Evolutionary conservation across 2,329 filamentous ascomycete species (phyloP), one percentile per base, ranked within the genome.

Genomic region (Fusarium camptoceras): DNA sequence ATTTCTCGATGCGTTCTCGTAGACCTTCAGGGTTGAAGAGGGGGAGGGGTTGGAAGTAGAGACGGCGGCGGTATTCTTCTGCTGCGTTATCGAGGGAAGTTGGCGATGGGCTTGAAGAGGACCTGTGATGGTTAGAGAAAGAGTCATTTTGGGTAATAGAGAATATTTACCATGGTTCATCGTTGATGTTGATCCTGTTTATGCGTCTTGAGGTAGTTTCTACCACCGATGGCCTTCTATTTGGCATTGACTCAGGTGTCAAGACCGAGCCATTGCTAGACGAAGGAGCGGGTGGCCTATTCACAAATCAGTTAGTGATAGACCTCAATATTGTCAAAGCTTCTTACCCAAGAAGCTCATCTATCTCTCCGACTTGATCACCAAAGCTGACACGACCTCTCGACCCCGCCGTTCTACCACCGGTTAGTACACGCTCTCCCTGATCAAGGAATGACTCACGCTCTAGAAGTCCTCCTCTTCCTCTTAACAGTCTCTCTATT

Each of bases 31-130:
- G 31, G 7, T 68, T 43, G 25, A 73, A 74, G 1, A 73, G 69
- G 1, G 71, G 72, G 0, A 73, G 41, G 1, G 72, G 72, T 4
- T 73, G 72, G 8, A 74, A 73, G 49, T 73, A 73, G 8, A 73
- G 10, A 12, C 70, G 65, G 4, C 57, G 46, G 5, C 56, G 42
- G 14, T 73, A 73, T 2, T 66, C 64, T 22, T 73, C 47, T 4
- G 69, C 63, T 4, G 67, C 67, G n/a, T 22, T 51, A 22, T 64
- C 43, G 0, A 70, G 50, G 2, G 63, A 64, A 7, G 63, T 55
- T 14, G 58, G 20, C 1, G 66, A 70, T 8, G 67, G 67, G 0
- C 25, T 28, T 7, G 20, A 42, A 1, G 54, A 31, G 8, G 49
- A 28, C 66, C 66, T 70, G 7, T 8, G 1, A 3, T 5, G 15